Percentiles rank a stretch among this genome's conserved stretches.
phyloP scores from a whole-genome alignment of 257 asterid genomes.

The Solanum lycopersicoides region DNA sequence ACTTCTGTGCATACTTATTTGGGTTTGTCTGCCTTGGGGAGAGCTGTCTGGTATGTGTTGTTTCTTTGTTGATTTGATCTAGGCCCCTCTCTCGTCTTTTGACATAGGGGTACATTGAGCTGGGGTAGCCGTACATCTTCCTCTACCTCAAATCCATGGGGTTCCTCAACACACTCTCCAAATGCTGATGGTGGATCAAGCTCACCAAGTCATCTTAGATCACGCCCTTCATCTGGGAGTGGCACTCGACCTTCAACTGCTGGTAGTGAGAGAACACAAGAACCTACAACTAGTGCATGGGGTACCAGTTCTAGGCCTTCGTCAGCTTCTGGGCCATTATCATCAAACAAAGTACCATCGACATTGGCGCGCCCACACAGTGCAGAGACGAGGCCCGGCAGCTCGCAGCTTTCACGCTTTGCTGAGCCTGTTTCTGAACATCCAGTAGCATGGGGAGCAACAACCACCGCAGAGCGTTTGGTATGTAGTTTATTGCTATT shows the following conservation, averaged over 20 bases:
- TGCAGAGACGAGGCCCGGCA: slow-evolving; percentile 90
- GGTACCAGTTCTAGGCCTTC: slow-evolving; percentile 86
- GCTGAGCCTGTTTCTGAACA: slow-evolving; percentile 65
- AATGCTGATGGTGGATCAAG: slow-evolving; percentile 65
- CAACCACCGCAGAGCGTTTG: slow-evolving; percentile 54
- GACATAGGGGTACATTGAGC: slow-evolving; percentile 68
- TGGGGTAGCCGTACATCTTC: slow-evolving; percentile 91
- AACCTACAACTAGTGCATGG: slow-evolving; percentile 61
- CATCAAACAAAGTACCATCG: slow-evolving; percentile 65
- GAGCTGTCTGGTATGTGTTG: background rate
- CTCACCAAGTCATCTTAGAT: slow-evolving; percentile 65
- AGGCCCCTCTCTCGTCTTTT: slow-evolving; percentile 7
- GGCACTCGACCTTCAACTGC: slow-evolving; percentile 91
- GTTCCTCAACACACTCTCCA: slow-evolving; percentile 61
- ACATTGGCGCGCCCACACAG: slow-evolving; percentile 74
- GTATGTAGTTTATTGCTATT: slow-evolving; percentile 27
- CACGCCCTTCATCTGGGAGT: slow-evolving; percentile 91
- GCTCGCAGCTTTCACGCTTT: slow-evolving; percentile 86
- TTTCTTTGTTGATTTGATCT: slow-evolving; percentile 11
- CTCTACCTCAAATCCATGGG: slow-evolving; percentile 79
- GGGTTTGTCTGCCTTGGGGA: background rate
- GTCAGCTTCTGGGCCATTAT: slow-evolving; percentile 78
- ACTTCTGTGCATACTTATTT: background rate
- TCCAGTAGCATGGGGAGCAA: slow-evolving; percentile 50
- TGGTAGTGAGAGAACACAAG: slow-evolving; percentile 73